Evolutionary conservation across 176 grass and related monocot species (phyloP), one percentile per base, ranked within the genome.

Genomic region (Musa itinerans): DNA sequence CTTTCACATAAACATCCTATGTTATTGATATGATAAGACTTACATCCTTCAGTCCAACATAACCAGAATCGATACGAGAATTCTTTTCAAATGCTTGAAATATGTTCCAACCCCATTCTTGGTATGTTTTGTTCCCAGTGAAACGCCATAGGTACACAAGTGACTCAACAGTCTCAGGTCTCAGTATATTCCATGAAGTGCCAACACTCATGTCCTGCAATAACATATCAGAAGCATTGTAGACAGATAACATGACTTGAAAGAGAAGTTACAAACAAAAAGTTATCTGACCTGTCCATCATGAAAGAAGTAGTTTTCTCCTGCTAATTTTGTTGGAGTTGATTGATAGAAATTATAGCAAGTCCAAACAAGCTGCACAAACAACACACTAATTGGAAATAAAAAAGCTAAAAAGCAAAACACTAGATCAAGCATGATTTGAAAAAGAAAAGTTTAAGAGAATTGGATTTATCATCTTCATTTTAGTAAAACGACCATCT

Each of bases 31-130:
- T 52, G 50, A 34, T 20, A 83, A 19, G 71, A 82, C 91, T 77
- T 86, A 95, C 96, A 86, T 99, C 91, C 85, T 76, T 99, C 65
- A 99, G 77, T 68, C 96, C 96, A 2, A 95, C 91, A 72, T 99
- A 99, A 73, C 90, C 95, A 77, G 90, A 94, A 82, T 87, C 90
- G 76, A 88, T 81, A 59, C 88, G 86, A 23, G 95, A 92, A 87
- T 94, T 94, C 86, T 92, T 94, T 78, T 99, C 96, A 81, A 99
- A 99, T 77, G 96, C 96, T 81, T 87, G 86, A 84, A 99, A 99
- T 87, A 99, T 99, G 81, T 99, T 77, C 96, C 96, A 99, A 17
- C 96, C 96, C 96, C 96, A 99, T 64, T 99, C 96, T 85, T 95
- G 96, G 81, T 99, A 99, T 71, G 86, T 99, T 88, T 95, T 95